Conservation (phyloP, 1,284 basidiomycete genomes). For the Sanghuangporus baumii region DNA sequence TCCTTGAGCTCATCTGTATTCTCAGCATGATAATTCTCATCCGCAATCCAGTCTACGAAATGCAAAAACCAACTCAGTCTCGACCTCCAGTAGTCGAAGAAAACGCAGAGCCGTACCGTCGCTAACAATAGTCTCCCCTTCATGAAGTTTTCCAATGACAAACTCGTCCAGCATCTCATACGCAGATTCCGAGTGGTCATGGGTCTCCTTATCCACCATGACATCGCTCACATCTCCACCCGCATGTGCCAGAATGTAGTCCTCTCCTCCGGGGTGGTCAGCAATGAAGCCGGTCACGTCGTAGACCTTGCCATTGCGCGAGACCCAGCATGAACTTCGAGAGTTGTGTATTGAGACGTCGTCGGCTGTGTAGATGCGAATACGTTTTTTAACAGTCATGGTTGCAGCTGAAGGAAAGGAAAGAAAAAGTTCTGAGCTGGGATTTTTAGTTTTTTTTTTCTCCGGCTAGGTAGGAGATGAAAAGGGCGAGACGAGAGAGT, state of each 20-base stretch:
- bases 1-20: constrained; percentile 78
- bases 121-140: constrained; percentile 67
- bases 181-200: constrained; percentile 91
- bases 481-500: no score
- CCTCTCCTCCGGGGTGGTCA: constrained; percentile 87
- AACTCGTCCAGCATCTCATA: constrained; percentile 92
- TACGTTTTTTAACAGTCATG: constrained; percentile 46
- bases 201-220: constrained; percentile 83
- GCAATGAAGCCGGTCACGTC: constrained; percentile 69
- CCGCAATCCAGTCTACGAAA: constrained; percentile 72
- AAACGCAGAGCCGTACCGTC: constrained; percentile 50
- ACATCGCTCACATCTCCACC: constrained; percentile 78
- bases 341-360: constrained; percentile 62
- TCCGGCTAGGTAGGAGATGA: not conserved
- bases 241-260: constrained; percentile 73
- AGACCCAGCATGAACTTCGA: constrained; percentile 67
- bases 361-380: constrained; percentile 65
- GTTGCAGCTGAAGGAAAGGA: not conserved
- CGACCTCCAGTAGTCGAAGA: not conserved
- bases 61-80: not conserved
- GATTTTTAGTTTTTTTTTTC: not conserved
- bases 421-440: not conserved
- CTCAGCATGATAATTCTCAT: constrained; percentile 86
- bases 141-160: constrained; percentile 74
- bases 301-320: constrained; percentile 70